Conservation (phyloP, 2,329 filamentous ascomycete species). For the Calonectria pseudoreteaudii region DNA sequence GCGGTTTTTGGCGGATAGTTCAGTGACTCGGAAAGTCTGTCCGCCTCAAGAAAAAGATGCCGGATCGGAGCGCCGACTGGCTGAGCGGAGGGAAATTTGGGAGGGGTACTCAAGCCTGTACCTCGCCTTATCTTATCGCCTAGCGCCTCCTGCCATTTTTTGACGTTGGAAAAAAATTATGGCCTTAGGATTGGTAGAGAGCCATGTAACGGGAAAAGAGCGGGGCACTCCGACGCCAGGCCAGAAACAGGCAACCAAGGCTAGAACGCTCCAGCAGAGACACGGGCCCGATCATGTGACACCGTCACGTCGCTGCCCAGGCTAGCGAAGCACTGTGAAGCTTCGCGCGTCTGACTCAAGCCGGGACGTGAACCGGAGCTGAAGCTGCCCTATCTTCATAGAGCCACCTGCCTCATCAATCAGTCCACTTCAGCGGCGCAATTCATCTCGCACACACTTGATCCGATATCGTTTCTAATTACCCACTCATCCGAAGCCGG, state of each 20-base stretch:
- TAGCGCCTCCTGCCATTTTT: constrained; percentile 15
- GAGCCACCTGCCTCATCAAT: not conserved
- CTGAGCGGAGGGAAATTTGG: constrained; percentile 29
- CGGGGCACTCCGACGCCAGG: not conserved
- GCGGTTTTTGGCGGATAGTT: not conserved
- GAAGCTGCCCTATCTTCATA: not conserved
- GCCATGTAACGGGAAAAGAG: constrained; percentile 5
- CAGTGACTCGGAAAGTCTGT: constrained; percentile 6
- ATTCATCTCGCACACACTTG: not conserved
- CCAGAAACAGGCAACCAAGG: not conserved
- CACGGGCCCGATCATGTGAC: constrained; percentile 11
- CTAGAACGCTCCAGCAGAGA: not conserved
- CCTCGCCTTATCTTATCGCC: constrained; percentile 23
- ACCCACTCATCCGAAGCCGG: not conserved
- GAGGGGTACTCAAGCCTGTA: constrained; percentile 27
- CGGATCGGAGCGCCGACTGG: constrained; percentile 40
- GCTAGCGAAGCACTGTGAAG: not conserved
- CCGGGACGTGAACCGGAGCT: not conserved
- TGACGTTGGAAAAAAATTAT: constrained; percentile 21
- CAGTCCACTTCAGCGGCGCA: not conserved
- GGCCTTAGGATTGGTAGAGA: constrained; percentile 20
- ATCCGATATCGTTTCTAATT: not conserved
- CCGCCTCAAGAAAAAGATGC: constrained; percentile 21
- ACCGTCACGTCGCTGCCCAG: not conserved
- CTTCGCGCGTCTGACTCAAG: not conserved